Evolutionary conservation across 495 filamentous ascomycete genomes (phyloP).

Genomic region (Aspergillus leporis): DNA sequence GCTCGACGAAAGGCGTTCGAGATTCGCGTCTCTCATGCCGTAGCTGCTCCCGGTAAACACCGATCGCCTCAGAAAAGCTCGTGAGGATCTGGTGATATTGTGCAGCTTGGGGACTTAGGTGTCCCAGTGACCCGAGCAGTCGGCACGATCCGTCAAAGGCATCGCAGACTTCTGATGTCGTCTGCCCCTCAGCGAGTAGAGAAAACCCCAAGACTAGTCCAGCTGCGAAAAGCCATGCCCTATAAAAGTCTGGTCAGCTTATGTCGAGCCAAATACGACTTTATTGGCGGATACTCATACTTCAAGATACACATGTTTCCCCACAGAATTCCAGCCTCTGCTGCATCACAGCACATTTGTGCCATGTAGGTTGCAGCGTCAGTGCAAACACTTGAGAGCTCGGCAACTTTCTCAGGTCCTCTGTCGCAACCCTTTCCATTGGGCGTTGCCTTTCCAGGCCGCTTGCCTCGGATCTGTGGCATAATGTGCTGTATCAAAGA

Average conservation of each 20-base stretch:
- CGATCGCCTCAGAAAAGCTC: conserved; percentile 33
- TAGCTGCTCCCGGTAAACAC: conserved; percentile 34
- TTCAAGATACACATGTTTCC: conserved; percentile 43
- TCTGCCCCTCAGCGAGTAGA: conserved; percentile 38
- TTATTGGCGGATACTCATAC: conserved; percentile 13
- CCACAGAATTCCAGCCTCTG: conserved; percentile 32
- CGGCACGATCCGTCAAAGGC: conserved; percentile 34
- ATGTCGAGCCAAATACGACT: neutral
- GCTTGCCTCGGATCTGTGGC: conserved; percentile 28
- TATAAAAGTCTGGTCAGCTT: conserved; percentile 20
- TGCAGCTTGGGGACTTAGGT: conserved; percentile 41
- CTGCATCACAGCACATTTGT: conserved; percentile 40
- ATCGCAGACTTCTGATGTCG: conserved; percentile 31
- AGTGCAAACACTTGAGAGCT: conserved; percentile 36
- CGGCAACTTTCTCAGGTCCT: conserved; percentile 31
- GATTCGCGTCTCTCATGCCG: conserved; percentile 11
- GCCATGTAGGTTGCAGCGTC: conserved; percentile 46
- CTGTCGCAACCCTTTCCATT: neutral
- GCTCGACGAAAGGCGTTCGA: neutral
- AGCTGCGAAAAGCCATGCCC: conserved; percentile 44
- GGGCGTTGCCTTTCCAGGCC: conserved; percentile 9
- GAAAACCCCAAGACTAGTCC: conserved; percentile 45
- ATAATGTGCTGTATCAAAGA: conserved; percentile 35
- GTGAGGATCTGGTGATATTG: conserved; percentile 41
- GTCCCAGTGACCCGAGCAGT: conserved; percentile 34